Base-by-base conservation (phyloP, 257 asterid species). In the Apocynum venetum region DNA sequence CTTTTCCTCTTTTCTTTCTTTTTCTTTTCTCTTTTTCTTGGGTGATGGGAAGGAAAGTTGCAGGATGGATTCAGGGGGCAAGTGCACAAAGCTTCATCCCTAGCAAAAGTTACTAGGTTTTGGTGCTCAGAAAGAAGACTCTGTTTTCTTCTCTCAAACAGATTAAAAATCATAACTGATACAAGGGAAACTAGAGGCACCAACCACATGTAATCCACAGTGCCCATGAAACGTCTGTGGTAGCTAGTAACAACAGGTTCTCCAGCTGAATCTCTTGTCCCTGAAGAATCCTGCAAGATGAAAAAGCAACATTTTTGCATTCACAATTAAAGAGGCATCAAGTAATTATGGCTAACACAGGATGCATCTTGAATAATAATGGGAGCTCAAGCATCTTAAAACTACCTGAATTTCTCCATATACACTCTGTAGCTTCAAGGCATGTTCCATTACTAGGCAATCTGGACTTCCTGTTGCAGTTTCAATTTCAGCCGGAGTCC, bases 131-230 rank as follows among this genome's bases (percentile, higher is more conserved):
- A 52, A 53, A 17, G 19, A 12, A 6, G 75, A 3, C 6, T 31
- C 12, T 25, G 40, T 31, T 40, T 75, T 70, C 49, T 14, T 41
- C 57, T 59, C 3, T 0, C 1, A 25, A 51, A 31, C 40, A 78
- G 67, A 71, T 38, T 72, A 31, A 72, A 43, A 53, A 40, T 25
- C 8, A 75, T 11, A 64, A 68, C 55, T 19, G 38, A 36, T 41
- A 59, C 40, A 51, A 53, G 49, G 74, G 72, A 71, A 52, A 19
- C 43, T 67, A 80, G 78, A 51, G 80, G 41, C 78, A 87, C 94
- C 86, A 80, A 95, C 98, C 98, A 95, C 84, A 95, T 95, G 80
- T 95, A 95, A 83, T 95, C 98, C 49, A 93, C 98, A 14, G 98
- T 91, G 82, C 98, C 98, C 49, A 82, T 84, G 86, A 95, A 95